A percentile compares a stretch with the other conserved stretches of the same genome.
phyloP scores from a whole-genome alignment of 176 grass and related monocot species.

The Eleusine coracana region DNA sequence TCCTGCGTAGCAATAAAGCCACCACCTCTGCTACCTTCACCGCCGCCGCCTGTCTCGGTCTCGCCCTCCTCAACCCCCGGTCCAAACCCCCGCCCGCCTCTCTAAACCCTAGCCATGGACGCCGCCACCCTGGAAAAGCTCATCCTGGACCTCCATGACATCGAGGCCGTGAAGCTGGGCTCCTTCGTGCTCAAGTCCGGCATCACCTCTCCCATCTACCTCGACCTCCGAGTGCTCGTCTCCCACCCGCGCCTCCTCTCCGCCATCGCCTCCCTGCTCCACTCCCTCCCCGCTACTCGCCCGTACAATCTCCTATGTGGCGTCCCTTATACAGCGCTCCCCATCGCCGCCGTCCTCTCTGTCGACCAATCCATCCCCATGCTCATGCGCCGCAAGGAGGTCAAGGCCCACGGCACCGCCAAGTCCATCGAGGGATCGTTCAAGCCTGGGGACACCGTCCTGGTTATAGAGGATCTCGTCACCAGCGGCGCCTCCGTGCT shows the following conservation, averaged over 20 bases:
- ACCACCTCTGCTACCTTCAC: background rate
- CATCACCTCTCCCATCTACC: slow-evolving; percentile 95
- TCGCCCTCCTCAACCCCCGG: background rate
- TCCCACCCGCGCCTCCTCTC: slow-evolving; percentile 81
- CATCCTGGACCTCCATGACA: slow-evolving; percentile 83
- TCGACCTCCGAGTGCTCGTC: slow-evolving; percentile 91
- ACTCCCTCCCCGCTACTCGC: slow-evolving; percentile 48
- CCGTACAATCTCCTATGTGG: slow-evolving; percentile 82
- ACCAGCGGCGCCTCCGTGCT: slow-evolving; percentile 93
- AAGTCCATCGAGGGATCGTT: slow-evolving; percentile 84
- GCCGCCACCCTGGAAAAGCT: slow-evolving; percentile 56
- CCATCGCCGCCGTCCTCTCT: slow-evolving; percentile 83
- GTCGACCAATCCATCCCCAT: slow-evolving; percentile 69
- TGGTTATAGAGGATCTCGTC: slow-evolving; percentile 93
- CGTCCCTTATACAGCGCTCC: slow-evolving; percentile 93
- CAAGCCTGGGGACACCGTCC: slow-evolving; percentile 52
- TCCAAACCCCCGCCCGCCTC: slow-evolving; percentile 31
- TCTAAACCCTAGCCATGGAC: slow-evolving; percentile 61
- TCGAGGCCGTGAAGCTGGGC: slow-evolving; percentile 85
- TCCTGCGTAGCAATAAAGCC: background rate
- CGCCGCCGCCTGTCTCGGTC: slow-evolving; percentile 7
- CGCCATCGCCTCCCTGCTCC: slow-evolving; percentile 67
- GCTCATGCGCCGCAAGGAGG: slow-evolving; percentile 96
- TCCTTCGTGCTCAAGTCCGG: slow-evolving; percentile 93
- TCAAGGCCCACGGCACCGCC: slow-evolving; percentile 86